Conservation (phyloP, 805 yeast genomes). For the Blastobotrys mokoenaii region DNA sequence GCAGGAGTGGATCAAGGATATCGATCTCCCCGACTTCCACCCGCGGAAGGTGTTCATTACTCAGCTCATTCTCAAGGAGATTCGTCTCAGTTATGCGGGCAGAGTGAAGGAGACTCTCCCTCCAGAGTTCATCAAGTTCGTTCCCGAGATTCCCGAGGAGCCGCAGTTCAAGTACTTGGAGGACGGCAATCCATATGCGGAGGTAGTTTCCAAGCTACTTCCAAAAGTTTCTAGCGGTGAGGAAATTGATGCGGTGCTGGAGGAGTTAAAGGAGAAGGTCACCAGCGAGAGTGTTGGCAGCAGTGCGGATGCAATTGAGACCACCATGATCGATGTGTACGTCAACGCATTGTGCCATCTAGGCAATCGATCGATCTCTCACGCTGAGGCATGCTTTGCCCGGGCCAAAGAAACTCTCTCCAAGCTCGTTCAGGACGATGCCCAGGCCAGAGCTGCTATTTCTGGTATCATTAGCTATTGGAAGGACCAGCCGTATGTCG, state of each 20-base stretch:
- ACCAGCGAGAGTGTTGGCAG: conserved; percentile 26
- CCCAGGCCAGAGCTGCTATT: conserved; percentile 35
- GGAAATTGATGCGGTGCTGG: conserved; percentile 6
- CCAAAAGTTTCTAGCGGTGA: conserved; percentile 24
- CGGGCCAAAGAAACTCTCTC: conserved; percentile 33
- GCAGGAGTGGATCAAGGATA: conserved; percentile 74
- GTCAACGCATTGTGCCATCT: conserved; percentile 69
- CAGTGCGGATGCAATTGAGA: conserved; percentile 31
- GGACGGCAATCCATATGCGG: conserved; percentile 31
- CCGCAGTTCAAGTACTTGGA: conserved; percentile 34
- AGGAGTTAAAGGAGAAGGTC: conserved; percentile 15
- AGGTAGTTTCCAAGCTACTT: conserved; percentile 32
- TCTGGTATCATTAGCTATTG: conserved; percentile 55
- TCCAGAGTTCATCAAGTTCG: conserved; percentile 41
- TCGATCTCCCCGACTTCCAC: conserved; percentile 43
- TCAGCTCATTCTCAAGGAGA: conserved; percentile 75
- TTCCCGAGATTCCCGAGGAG: conserved; percentile 31
- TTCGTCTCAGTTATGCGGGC: conserved; percentile 68
- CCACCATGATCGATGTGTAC: conserved; percentile 49
- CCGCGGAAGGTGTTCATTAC: conserved; percentile 68
- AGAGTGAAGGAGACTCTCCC: conserved; percentile 69
- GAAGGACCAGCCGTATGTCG: conserved; percentile 58
- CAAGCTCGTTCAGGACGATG: conserved; percentile 19
- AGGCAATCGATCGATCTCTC: conserved; percentile 83
- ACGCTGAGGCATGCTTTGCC: conserved; percentile 49